These are phyloP conservation scores for Cyclotella atomus DNA, from an alignment of 108 stramenopile genomes.

Conservation along the genomic window DNA sequence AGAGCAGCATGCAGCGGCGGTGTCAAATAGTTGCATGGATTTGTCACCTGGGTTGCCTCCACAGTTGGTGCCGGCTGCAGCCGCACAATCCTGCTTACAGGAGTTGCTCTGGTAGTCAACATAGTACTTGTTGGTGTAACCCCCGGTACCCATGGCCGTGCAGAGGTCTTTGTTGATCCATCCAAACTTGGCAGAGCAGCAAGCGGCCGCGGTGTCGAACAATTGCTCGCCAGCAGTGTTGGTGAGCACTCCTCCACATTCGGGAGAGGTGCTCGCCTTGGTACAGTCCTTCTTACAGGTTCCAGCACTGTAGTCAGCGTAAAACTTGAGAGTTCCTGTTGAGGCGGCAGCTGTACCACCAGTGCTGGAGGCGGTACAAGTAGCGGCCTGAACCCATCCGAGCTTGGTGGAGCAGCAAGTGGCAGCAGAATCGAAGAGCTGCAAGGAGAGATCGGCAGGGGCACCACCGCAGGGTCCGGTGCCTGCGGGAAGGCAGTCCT, in stretches of 20 bases:
- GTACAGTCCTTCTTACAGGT: slow-evolving; percentile 13
- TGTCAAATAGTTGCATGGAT: neutral
- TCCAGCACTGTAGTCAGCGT: neutral
- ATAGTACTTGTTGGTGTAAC: slow-evolving; percentile 6
- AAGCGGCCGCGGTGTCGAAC: neutral
- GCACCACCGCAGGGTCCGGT: slow-evolving; percentile 1
- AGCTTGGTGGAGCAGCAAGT: slow-evolving; percentile 14
- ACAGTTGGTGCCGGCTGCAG: slow-evolving; percentile 5
- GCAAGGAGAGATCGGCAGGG: slow-evolving; percentile 3
- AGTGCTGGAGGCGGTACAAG: neutral
- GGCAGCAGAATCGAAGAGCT: neutral
- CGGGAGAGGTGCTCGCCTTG: neutral
- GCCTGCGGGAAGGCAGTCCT: slow-evolving; percentile 3
- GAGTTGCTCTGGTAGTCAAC: slow-evolving; percentile 3
- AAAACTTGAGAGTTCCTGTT: neutral
- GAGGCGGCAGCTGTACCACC: neutral
- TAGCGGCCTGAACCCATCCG: neutral
- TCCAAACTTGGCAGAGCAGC: neutral
- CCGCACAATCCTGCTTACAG: slow-evolving; percentile 12
- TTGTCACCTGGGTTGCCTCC: neutral
- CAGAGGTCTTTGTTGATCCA: slow-evolving; percentile 6
- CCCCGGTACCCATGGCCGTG: neutral
- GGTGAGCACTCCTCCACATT: slow-evolving; percentile 11
- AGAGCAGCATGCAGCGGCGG: slow-evolving; percentile 7
- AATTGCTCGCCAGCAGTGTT: neutral